A percentile compares a stretch with the other conserved stretches of the same genome.
These are phyloP conservation scores for Metarhizium brunneum DNA, from an alignment of 2,329 filamentous ascomycete genomes.

Conservation along the genomic window DNA sequence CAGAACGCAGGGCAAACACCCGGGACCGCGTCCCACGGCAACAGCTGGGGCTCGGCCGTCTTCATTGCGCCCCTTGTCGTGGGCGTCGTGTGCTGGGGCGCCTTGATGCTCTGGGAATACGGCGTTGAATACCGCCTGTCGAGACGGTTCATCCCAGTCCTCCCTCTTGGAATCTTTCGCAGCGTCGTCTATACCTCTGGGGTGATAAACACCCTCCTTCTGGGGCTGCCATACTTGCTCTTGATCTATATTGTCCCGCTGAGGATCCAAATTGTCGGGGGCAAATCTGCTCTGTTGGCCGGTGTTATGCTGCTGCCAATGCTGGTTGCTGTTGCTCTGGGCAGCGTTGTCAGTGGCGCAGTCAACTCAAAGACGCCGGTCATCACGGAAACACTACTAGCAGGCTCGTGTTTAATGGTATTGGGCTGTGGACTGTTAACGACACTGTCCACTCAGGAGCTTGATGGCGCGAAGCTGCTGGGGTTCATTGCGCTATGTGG, in stretches of 20 bases:
- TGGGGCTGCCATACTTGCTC: slow-evolving; percentile 41
- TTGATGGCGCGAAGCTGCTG: slow-evolving; percentile 34
- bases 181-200: slow-evolving; percentile 36
- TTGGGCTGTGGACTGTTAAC: slow-evolving; percentile 39
- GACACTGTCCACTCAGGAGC: slow-evolving; percentile 18
- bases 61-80: slow-evolving; percentile 22
- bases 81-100: slow-evolving; percentile 18
- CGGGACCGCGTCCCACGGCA: slow-evolving; percentile 8
- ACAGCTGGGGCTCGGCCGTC: slow-evolving; percentile 32
- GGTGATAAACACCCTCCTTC: slow-evolving; percentile 34
- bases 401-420: slow-evolving; percentile 31
- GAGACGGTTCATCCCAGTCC: slow-evolving; percentile 26
- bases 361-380: slow-evolving; percentile 32
- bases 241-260: slow-evolving; percentile 40
- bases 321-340: slow-evolving; percentile 37
- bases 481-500: slow-evolving; percentile 43
- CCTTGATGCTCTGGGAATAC: slow-evolving; percentile 21
- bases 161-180: slow-evolving; percentile 38
- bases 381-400: slow-evolving; percentile 33
- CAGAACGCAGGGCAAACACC: slow-evolving; percentile 34
- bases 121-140: slow-evolving; percentile 15
- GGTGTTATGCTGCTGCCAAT: slow-evolving; percentile 45
- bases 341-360: slow-evolving; percentile 31
- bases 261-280: slow-evolving; percentile 40
- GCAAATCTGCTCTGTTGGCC: slow-evolving; percentile 33